Evolutionary conservation across 805 yeast species (phyloP), one percentile per base, ranked within the genome.

Genomic region (Starmerella scarabaei): DNA sequence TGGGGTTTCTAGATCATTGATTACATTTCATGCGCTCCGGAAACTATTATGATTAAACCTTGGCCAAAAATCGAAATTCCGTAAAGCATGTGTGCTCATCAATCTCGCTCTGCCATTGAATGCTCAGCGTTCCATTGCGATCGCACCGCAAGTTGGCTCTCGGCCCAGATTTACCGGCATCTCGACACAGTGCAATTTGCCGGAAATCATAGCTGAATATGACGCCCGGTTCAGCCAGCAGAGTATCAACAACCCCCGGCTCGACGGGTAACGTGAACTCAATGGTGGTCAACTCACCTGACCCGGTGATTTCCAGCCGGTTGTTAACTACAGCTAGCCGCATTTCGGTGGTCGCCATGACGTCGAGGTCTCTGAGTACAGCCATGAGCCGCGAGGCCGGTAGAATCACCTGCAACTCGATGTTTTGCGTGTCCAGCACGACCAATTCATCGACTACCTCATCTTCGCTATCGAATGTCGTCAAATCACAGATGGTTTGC

Each of bases 251-350:
- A 11, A 75, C 71, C 2, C 73, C 63, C 49, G 69, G 67, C 35
- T 72, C 80, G 44, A 67, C 69, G 0, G 93, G 93, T 35, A 77
- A 67, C 8, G 69, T 66, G 17, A 82, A 62, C 52, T 78, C 76
- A 30, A 82, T 75, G 37, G 67, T 64, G 0, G 93, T 94, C 34
- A 81, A 66, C n/a, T 76, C 80, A 9, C 88, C 81, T 30, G 67
- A 68, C 0, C 91, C 77, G 4, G 80, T 69, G 38, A 84, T 67
- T 20, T 68, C 63, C 34, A 77, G 57, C 46, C 64, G 67, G n/a
- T 34, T 29, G 21, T 35, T 7, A 5, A 5, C 21, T 16, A 38
- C 45, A n/a, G 28, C 18, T n/a, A 47, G 23, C n/a, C 38, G 20
- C 5, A 42, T 34, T 14, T 41, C 43, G 16, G 36, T 31, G 3